phyloP scores from a whole-genome alignment of 495 filamentous ascomycete genomes.

The Trichoderma reesei region DNA sequence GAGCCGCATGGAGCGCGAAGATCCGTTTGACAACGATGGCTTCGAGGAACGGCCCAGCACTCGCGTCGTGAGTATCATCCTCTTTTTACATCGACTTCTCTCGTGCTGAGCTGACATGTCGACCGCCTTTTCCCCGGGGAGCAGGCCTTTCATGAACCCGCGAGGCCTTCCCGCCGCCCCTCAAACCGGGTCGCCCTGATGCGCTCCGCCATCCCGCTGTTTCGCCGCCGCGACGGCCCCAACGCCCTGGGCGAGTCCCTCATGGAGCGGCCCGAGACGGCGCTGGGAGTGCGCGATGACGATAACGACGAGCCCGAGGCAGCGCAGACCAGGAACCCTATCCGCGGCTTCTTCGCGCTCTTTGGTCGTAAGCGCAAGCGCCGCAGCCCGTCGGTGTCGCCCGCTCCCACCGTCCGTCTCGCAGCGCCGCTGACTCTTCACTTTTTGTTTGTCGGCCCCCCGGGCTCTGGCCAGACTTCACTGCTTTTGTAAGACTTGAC shows the following conservation, averaged over 20 bases:
- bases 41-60: background rate
- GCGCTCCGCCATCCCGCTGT: background rate
- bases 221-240: background rate
- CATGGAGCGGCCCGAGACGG: background rate
- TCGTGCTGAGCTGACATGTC: background rate
- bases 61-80: background rate
- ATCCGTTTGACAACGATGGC: constrained; percentile 4
- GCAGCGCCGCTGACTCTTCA: background rate
- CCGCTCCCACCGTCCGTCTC: background rate
- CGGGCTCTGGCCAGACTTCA: background rate
- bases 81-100: background rate
- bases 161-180: background rate
- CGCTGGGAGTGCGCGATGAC: background rate
- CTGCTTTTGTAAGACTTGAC: constrained; percentile 6
- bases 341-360: background rate
- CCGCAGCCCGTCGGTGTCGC: background rate
- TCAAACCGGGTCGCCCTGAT: background rate
- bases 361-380: constrained; percentile 4
- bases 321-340: background rate
- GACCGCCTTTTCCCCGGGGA: background rate
- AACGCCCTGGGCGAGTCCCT: background rate
- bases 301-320: background rate
- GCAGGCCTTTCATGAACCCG: background rate
- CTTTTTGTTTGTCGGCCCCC: constrained; percentile 3
- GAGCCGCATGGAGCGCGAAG: background rate